These are phyloP conservation scores for Candida glaebosa DNA, from an alignment of 805 yeast genomes.

Conservation along the genomic window DNA sequence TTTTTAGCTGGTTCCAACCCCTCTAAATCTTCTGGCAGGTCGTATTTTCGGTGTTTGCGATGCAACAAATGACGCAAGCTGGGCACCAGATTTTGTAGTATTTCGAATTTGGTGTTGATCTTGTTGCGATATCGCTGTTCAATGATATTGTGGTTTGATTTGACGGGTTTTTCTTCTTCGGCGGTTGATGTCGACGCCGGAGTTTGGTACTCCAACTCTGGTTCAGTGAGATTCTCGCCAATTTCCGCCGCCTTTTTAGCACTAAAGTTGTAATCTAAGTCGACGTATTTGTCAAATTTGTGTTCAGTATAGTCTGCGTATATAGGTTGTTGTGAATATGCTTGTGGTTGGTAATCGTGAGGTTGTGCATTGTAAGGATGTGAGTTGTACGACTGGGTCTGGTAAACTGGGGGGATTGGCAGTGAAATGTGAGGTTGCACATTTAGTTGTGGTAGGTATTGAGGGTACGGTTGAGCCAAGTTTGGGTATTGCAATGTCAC, in stretches of 20 bases:
- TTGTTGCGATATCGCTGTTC: constrained; percentile 43
- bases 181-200: background rate
- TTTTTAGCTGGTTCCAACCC: constrained; percentile 75
- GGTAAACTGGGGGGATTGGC: too few species aligned
- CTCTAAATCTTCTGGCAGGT: constrained; percentile 46
- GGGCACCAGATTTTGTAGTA: constrained; percentile 37
- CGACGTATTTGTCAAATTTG: background rate
- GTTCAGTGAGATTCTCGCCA: background rate
- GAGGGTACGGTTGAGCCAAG: background rate
- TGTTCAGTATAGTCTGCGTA: constrained; percentile 2
- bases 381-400: too few species aligned
- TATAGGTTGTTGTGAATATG: background rate
- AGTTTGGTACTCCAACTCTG: constrained; percentile 2
- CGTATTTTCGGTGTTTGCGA: constrained; percentile 14
- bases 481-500: background rate
- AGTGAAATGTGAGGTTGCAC: background rate
- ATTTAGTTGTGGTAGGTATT: constrained; percentile 2
- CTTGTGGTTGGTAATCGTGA: background rate
- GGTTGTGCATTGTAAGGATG: background rate
- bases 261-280: background rate
- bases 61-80: constrained; percentile 30
- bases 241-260: background rate
- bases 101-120: constrained; percentile 39
- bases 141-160: constrained; percentile 39
- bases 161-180: constrained; percentile 4